These are phyloP conservation scores for Lithospermum erythrorhizon DNA, from an alignment of 257 asterid genomes.

Conservation along the genomic window DNA sequence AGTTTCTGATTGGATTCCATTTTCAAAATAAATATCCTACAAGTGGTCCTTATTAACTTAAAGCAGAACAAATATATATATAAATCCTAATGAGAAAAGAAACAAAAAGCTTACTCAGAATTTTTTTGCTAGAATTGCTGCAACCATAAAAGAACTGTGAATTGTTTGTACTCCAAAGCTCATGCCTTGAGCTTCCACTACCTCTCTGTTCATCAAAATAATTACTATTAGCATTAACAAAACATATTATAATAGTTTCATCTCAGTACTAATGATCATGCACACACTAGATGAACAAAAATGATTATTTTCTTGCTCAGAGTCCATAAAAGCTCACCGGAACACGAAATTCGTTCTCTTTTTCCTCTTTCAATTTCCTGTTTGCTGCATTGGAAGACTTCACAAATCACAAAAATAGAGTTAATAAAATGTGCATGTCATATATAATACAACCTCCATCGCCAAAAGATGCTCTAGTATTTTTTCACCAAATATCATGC, in stretches of 20 bases:
- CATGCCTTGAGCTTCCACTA: constrained; percentile 32
- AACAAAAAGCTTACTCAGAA: constrained; percentile 25
- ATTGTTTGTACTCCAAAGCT: constrained; percentile 41
- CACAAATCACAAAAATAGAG: constrained; percentile 5
- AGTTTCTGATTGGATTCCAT: neutral
- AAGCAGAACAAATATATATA: constrained; percentile 1
- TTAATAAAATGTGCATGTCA: neutral
- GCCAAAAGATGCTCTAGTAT: too few relatives aligned
- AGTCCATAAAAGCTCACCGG: constrained; percentile 34
- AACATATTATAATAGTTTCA: neutral
- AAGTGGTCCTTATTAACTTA: neutral
- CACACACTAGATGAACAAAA: neutral
- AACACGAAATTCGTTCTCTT: constrained; percentile 28
- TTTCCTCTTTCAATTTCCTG: constrained; percentile 22
- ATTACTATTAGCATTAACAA: neutral
- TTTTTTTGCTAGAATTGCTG: constrained; percentile 37
- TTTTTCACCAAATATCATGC: too few relatives aligned
- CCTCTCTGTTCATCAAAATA: constrained; percentile 28
- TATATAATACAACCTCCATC: neutral
- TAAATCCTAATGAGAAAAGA: too few relatives aligned
- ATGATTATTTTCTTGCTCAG: neutral
- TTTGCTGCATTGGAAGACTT: constrained; percentile 25
- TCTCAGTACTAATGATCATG: neutral
- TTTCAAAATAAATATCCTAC: too few relatives aligned
- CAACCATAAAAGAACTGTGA: constrained; percentile 45